Evolutionary conservation across 495 filamentous ascomycete genomes (phyloP).

Genomic region (Polyplosphaeria fusca): DNA sequence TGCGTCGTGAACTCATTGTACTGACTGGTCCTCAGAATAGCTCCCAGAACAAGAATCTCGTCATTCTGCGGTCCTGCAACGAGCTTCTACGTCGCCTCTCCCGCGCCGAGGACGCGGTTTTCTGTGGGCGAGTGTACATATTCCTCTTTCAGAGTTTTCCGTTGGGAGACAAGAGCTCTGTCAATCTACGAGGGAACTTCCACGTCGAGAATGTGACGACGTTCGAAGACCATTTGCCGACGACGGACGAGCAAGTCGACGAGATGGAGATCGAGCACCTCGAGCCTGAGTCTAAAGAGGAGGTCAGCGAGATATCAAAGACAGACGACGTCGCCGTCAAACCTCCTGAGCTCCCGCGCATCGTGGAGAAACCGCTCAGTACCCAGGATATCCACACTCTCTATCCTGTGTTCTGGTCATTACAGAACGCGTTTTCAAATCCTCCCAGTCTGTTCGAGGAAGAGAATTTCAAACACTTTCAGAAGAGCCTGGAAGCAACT

Average conservation of each 20-base stretch:
- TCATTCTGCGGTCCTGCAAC: conserved; percentile 90
- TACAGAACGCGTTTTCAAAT: conserved; percentile 89
- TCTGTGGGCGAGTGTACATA: conserved; percentile 94
- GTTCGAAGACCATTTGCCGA: conserved; percentile 60
- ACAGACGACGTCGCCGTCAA: conserved; percentile 9
- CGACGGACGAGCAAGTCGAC: conserved; percentile 45
- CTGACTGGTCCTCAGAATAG: conserved; percentile 55
- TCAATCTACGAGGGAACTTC: conserved; percentile 94
- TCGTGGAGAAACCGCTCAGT: conserved; percentile 23
- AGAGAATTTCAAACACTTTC: conserved; percentile 71
- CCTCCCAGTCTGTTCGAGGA: conserved; percentile 75
- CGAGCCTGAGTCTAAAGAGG: conserved; percentile 28
- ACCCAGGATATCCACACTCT: conserved; percentile 63
- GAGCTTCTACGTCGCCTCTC: conserved; percentile 89
- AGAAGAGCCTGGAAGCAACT: conserved; percentile 70
- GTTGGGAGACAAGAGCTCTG: conserved; percentile 90
- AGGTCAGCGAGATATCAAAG: conserved; percentile 17
- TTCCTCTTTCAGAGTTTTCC: conserved; percentile 98
- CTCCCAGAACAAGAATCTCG: conserved; percentile 76
- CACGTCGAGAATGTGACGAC: conserved; percentile 92
- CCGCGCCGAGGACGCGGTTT: conserved; percentile 91
- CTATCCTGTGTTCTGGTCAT: conserved; percentile 90
- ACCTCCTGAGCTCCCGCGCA: background rate
- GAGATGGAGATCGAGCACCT: conserved; percentile 56
- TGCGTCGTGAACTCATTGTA: background rate